Evolutionary conservation across 2,329 filamentous ascomycete genomes (phyloP), one percentile per base, ranked within the genome.

Genomic region (Westerdykella sp.): DNA sequence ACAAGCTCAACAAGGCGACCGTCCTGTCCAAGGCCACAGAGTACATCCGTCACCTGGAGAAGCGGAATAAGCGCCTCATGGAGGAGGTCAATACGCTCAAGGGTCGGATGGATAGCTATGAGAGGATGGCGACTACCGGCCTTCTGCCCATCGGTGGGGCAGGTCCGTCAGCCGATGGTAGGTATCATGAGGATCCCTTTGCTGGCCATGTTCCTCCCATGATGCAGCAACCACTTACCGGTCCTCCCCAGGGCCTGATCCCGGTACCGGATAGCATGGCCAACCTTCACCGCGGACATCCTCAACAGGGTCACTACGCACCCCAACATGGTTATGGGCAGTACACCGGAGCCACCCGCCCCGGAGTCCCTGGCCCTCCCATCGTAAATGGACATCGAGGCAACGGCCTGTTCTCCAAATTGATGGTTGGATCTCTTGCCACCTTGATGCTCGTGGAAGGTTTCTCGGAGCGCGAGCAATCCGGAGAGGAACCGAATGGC

Each of bases 1-100:
- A 94, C 70, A 97, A 97, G 67, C 74, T 96, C 22, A 97, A 97
- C 73, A 97, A 97, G 68, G 91, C 91, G n/a, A 96, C 90, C 2
- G 88, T 97, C 40, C 71, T 97, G 35, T 90, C 87, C 52, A 97
- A 97, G 67, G 91, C 91, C 2, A 96, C 91, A 5, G 91, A 97
- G 64, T 97, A 97, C 56, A 97, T 97, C 53, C 80, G 84, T 31
- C 90, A 97, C 68, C 72, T 97, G 1, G 91, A 97, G 67, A 94
- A 94, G 70, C 82, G 89, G 11, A 95, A 95, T 57, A 85, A 82
- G 52, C 81, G 85, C 5, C 72, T 96, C 9, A 73, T 83, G 41
- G 87, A 95, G 37, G 89, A 97, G 63, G 90, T 95, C 59, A 76
- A 72, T 23, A 79, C 79, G 12, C 79, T 95, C 70, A 90, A 91